Conservation (phyloP, 2,329 filamentous ascomycete species). For the Dryadomyces quercus-mongolicae region DNA sequence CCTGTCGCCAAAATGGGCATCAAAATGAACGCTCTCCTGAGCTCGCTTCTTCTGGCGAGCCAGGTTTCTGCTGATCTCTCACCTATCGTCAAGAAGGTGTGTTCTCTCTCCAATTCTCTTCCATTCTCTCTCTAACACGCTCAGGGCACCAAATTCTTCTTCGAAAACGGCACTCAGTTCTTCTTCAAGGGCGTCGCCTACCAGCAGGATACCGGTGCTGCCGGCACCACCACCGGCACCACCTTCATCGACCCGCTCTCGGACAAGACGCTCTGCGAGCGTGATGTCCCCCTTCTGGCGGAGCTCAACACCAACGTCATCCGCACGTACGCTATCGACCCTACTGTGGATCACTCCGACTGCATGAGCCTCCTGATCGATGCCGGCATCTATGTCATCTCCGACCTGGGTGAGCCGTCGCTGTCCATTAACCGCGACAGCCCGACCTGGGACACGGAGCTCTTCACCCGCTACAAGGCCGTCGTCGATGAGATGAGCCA, state of each 20-base stretch:
- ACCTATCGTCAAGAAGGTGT: slow-evolving; percentile 58
- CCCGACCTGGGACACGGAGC: slow-evolving; percentile 65
- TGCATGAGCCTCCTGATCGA: slow-evolving; percentile 79
- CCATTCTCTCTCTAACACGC: neutral
- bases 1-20: slow-evolving; percentile 13
- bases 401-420: slow-evolving; percentile 73
- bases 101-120: neutral
- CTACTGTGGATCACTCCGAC: slow-evolving; percentile 59
- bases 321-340: slow-evolving; percentile 88
- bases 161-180: slow-evolving; percentile 55
- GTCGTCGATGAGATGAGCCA: slow-evolving; percentile 72
- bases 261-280: slow-evolving; percentile 57
- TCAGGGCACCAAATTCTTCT: slow-evolving; percentile 55
- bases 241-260: slow-evolving; percentile 76
- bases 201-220: slow-evolving; percentile 63
- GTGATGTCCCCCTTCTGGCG: slow-evolving; percentile 72
- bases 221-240: slow-evolving; percentile 33
- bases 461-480: slow-evolving; percentile 69
- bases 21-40: slow-evolving; percentile 24
- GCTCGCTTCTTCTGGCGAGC: slow-evolving; percentile 22
- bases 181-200: slow-evolving; percentile 93
- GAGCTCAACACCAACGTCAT: slow-evolving; percentile 82
- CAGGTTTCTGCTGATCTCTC: slow-evolving; percentile 30
- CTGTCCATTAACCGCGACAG: slow-evolving; percentile 75
- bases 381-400: slow-evolving; percentile 89